Evolutionary conservation across 2,329 filamentous ascomycete genomes (phyloP).

Genomic region (Stagonosporopsis vannaccii): DNA sequence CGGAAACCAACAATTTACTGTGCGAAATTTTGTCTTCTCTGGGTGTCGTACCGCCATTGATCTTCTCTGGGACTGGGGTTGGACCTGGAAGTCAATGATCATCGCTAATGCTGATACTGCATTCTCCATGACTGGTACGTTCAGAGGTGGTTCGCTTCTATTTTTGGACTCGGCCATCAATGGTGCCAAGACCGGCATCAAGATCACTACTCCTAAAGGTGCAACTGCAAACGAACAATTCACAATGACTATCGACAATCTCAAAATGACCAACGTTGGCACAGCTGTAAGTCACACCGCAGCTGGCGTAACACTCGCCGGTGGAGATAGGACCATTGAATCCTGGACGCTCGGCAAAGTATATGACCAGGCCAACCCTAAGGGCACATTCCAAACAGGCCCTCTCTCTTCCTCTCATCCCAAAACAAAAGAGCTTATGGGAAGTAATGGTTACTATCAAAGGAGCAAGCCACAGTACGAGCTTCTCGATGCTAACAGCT

Average conservation of each 20-base stretch:
- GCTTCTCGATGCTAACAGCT: background rate
- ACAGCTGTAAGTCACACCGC: background rate
- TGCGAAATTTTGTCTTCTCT: background rate
- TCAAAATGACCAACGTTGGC: background rate
- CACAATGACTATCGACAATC: background rate
- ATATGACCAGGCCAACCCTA: background rate
- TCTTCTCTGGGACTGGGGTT: slow-evolving; percentile 63
- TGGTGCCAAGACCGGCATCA: background rate
- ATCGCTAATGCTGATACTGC: background rate
- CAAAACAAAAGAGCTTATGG: background rate
- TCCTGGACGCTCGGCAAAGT: background rate
- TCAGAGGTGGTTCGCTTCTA: background rate
- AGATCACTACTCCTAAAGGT: background rate
- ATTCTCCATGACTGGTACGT: background rate
- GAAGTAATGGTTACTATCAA: background rate
- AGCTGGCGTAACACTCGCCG: background rate
- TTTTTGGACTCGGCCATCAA: background rate
- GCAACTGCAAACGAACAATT: background rate
- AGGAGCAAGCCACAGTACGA: background rate
- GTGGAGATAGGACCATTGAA: background rate
- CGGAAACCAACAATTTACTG: slow-evolving; percentile 1
- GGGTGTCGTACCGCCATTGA: slow-evolving; percentile 56
- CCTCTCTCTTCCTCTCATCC: background rate
- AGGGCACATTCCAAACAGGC: background rate
- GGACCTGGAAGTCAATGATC: background rate